Conservation (phyloP, 2,329 filamentous ascomycete species). For the Incumbomyces lentus region DNA sequence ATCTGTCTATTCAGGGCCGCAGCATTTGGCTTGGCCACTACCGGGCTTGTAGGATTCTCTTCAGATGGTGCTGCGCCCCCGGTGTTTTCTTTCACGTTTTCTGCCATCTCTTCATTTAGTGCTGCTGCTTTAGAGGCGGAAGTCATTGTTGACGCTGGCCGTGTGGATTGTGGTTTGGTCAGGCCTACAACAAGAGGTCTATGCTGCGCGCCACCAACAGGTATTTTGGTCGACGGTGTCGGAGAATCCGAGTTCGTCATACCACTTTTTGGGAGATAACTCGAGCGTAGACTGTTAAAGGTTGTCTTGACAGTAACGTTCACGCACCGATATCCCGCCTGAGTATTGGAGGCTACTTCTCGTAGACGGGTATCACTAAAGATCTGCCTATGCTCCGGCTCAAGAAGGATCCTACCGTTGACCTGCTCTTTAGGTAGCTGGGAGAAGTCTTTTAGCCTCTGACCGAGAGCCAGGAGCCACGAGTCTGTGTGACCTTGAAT, state of each 20-base stretch:
- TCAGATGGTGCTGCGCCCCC: constrained; percentile 12
- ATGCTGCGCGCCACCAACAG: constrained; percentile 15
- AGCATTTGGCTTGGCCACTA: constrained; percentile 46
- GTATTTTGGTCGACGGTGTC: constrained; percentile 5
- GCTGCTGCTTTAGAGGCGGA: constrained; percentile 12
- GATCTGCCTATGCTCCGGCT: not conserved
- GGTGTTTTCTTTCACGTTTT: constrained; percentile 19
- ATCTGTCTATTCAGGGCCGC: constrained; percentile 26
- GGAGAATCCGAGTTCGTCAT: constrained; percentile 15
- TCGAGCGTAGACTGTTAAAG: not conserved
- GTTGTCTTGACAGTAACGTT: not conserved
- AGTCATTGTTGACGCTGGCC: constrained; percentile 6
- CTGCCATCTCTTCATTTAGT: constrained; percentile 25
- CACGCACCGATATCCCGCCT: too few relatives aligned
- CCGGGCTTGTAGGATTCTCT: constrained; percentile 32
- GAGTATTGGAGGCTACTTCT: too few relatives aligned
- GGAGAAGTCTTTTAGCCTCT: not conserved
- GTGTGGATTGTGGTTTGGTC: constrained; percentile 16
- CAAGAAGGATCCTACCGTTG: not conserved
- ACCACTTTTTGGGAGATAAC: not conserved
- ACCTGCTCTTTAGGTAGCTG: not conserved
- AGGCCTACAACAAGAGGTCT: constrained; percentile 21
- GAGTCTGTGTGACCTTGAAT: not conserved
- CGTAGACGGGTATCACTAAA: not conserved
- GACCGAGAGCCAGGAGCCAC: not conserved